phyloP scores from a whole-genome alignment of 768 basidiomycete species.

The Hypholoma fasciculare region DNA sequence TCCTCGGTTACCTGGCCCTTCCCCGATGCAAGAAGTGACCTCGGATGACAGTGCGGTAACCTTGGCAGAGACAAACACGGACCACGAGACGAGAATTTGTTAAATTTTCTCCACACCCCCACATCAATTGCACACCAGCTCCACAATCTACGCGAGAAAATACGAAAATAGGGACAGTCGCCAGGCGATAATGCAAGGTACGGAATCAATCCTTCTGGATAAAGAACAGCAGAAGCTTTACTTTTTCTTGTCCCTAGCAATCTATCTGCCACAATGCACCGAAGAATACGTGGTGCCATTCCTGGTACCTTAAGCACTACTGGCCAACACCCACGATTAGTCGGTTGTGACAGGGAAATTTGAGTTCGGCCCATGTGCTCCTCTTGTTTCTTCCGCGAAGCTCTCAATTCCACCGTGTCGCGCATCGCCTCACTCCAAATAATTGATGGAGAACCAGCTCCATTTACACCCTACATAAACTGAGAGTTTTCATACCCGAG shows the following conservation, averaged over 20 bases:
- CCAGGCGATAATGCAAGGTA: too few relatives aligned
- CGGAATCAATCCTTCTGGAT: too few relatives aligned
- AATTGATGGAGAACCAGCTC: neutral
- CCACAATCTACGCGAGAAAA: too few relatives aligned
- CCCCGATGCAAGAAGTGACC: too few relatives aligned
- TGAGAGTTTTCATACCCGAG: constrained; percentile 10
- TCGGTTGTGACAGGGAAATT: neutral
- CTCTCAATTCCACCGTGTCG: neutral
- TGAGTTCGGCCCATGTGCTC: neutral
- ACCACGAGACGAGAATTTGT: too few relatives aligned
- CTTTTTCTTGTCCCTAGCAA: neutral
- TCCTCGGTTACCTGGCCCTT: too few relatives aligned
- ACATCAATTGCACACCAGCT: too few relatives aligned
- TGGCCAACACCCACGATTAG: neutral
- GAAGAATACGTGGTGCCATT: neutral
- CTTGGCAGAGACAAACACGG: too few relatives aligned
- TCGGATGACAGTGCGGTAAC: too few relatives aligned
- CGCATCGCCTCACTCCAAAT: neutral
- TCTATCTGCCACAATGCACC: neutral
- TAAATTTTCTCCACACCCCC: too few relatives aligned
- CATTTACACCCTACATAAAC: constrained; percentile 20
- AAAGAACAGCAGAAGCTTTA: neutral
- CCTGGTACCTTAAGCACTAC: neutral
- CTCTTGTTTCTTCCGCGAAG: neutral
- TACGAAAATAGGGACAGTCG: too few relatives aligned